Evolutionary conservation across 1,284 basidiomycete genomes (phyloP).

Genomic region (Kwoniella shivajii): DNA sequence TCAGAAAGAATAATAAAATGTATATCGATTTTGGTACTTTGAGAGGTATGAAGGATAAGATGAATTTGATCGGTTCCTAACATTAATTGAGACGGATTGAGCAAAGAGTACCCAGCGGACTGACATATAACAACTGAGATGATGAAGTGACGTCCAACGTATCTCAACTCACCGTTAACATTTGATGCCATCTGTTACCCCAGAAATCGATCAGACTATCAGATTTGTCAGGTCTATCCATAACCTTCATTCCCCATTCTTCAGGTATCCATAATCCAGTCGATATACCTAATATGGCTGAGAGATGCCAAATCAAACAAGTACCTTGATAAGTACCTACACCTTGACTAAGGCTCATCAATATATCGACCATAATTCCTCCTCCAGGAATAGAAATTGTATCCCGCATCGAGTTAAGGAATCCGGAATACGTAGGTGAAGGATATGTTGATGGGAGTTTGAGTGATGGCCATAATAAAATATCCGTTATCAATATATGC

Average conservation of each 20-base stretch:
- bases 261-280: not conserved
- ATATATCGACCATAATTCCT: not conserved
- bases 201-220: not conserved
- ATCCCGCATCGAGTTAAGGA: too few relatives aligned
- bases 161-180: not conserved
- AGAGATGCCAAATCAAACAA: not conserved
- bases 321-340: not conserved
- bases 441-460: not conserved
- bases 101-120: not conserved
- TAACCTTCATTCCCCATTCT: not conserved
- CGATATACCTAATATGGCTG: not conserved
- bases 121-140: too few relatives aligned
- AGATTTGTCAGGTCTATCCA: not conserved
- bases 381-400: not conserved
- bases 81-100: not conserved
- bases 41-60: not conserved
- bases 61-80: not conserved
- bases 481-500: too few relatives aligned
- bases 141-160: not conserved
- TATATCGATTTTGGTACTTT: too few relatives aligned
- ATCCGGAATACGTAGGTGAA: not conserved
- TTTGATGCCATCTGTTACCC: not conserved
- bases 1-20: not conserved
- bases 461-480: not conserved
- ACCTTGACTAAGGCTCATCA: not conserved